Conservation (phyloP, 495 filamentous ascomycete genomes). For the Penicillium chermesinum region DNA sequence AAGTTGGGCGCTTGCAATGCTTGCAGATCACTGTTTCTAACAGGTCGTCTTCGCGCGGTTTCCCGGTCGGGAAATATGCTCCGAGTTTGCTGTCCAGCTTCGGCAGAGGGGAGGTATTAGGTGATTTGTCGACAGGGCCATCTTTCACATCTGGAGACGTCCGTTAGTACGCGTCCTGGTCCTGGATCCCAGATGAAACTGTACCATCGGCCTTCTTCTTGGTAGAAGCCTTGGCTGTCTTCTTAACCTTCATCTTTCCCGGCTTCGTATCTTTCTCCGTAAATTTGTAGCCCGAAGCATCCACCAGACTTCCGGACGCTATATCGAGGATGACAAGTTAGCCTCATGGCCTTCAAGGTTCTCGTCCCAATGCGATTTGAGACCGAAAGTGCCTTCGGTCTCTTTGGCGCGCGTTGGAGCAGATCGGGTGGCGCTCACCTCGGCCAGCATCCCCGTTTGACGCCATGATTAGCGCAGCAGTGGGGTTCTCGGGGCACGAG, state of each 20-base stretch:
- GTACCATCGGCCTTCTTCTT: conserved; percentile 50
- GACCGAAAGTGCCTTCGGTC: conserved; percentile 1
- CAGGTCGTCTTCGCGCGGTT: conserved; percentile 61
- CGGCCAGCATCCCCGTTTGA: conserved; percentile 34
- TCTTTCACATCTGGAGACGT: conserved; percentile 22
- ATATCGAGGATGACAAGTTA: neutral
- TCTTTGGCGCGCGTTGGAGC: conserved; percentile 5
- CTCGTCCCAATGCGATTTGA: neutral
- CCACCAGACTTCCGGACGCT: conserved; percentile 42
- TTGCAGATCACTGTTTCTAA: conserved; percentile 71
- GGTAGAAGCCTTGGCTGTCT: conserved; percentile 50
- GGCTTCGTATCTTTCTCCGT: conserved; percentile 60
- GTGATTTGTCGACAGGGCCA: conserved; percentile 28
- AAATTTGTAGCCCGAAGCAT: conserved; percentile 45
- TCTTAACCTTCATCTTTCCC: conserved; percentile 66
- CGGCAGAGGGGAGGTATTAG: conserved; percentile 57
- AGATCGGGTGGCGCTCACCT: conserved; percentile 24
- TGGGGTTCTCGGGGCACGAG: conserved; percentile 2
- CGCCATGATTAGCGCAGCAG: conserved; percentile 29
- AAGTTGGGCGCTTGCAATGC: conserved; percentile 71
- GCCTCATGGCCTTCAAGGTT: neutral
- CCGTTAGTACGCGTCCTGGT: conserved; percentile 2
- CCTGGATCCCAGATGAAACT: conserved; percentile 3
- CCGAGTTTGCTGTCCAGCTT: conserved; percentile 64
- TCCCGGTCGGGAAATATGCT: conserved; percentile 66